Conservation (phyloP, 2,329 filamentous ascomycete species). For the Colletotrichum brevisporum region DNA sequence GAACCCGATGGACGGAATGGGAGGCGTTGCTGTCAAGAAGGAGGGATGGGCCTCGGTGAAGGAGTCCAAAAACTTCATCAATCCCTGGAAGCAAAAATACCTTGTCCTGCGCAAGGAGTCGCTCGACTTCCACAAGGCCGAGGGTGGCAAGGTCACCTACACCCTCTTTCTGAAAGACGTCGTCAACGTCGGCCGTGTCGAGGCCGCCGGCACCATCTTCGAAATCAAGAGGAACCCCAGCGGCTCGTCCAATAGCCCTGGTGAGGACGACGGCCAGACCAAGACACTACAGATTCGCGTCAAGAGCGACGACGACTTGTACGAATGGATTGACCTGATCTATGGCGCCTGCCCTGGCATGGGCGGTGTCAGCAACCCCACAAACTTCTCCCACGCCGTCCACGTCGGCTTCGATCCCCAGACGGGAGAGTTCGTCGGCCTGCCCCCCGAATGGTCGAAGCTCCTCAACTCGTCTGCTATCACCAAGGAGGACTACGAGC, state of each 20-base stretch:
- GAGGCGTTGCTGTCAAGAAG: conserved; percentile 81
- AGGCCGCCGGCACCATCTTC: conserved; percentile 92
- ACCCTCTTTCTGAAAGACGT: conserved; percentile 90
- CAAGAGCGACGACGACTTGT: conserved; percentile 95
- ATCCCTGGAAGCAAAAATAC: conserved; percentile 91
- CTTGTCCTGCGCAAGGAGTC: conserved; percentile 93
- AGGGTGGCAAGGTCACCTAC: conserved; percentile 89
- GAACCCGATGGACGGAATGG: conserved; percentile 73
- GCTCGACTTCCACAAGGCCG: conserved; percentile 94
- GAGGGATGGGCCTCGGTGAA: conserved; percentile 89
- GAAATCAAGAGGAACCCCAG: conserved; percentile 87
- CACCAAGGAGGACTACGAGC: conserved; percentile 98
- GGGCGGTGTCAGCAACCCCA: conserved; percentile 98
- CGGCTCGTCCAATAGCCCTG: conserved; percentile 77
- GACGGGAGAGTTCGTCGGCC: conserved; percentile 93
- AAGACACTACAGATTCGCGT: conserved; percentile 93
- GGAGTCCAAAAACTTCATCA: conserved; percentile 89
- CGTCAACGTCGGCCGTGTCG: conserved; percentile 89
- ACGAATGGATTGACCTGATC: conserved; percentile 99
- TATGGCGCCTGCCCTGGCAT: conserved; percentile 97
- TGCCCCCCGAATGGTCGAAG: conserved; percentile 98
- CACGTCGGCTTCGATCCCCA: conserved; percentile 98
- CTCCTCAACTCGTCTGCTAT: conserved; percentile 96
- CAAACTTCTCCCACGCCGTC: conserved; percentile 96
- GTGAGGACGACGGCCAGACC: conserved; percentile 83